A percentile compares a stretch with the other conserved stretches of the same genome.
phyloP scores from a whole-genome alignment of 163 green algal species.

The Trebouxia gelatinosa region DNA sequence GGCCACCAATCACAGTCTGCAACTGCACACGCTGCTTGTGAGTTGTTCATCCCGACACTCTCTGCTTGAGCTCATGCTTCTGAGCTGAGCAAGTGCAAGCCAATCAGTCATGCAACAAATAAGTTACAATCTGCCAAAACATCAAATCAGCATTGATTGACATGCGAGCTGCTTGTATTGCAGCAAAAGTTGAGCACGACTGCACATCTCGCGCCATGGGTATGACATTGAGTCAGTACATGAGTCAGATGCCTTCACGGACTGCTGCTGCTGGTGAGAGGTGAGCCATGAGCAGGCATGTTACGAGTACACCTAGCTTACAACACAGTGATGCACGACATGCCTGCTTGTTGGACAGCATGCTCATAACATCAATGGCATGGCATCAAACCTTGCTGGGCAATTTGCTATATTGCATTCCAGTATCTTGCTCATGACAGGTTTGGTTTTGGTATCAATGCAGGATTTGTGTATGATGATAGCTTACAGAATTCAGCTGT shows the following conservation, averaged over 20 bases:
- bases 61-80: conserved; percentile 41
- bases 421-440: neutral
- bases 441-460: neutral
- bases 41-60: no score
- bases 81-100: no score
- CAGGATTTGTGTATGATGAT: neutral
- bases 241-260: conserved; percentile 24
- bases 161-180: no score
- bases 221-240: conserved; percentile 28
- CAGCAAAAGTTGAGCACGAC: neutral
- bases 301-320: neutral
- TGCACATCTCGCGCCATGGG: conserved; percentile 6
- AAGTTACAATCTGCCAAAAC: no score
- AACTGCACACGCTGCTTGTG: no score
- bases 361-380: neutral
- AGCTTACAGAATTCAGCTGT: neutral
- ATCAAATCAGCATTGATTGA: no score
- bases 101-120: no score
- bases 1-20: no score
- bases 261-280: conserved; percentile 14
- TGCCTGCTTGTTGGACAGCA: neutral
- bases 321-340: neutral
- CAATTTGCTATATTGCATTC: neutral
- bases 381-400: neutral
- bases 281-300: no score